A percentile compares a stretch with the other conserved stretches of the same genome.
These are phyloP conservation scores for Homolaphlyctis polyrhiza DNA, from an alignment of 371 early-diverging fungal genomes.

Conservation along the genomic window DNA sequence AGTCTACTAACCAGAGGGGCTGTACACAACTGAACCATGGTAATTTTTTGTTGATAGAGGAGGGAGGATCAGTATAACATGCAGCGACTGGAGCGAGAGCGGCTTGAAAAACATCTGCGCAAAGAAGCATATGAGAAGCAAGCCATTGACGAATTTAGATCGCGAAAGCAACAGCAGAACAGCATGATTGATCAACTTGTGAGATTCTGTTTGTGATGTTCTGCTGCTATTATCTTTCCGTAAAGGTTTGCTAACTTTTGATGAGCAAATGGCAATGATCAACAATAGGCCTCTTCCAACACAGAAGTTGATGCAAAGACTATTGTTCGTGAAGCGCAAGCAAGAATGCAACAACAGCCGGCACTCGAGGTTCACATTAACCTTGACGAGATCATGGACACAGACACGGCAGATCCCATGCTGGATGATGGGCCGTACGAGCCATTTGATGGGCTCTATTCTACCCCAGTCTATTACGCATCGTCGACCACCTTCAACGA, in stretches of 20 bases:
- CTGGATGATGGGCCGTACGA: neutral
- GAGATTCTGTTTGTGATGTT: neutral
- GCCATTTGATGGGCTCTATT: constrained; percentile 4
- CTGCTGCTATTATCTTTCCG: neutral
- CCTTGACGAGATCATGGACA: neutral
- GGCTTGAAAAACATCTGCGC: constrained; percentile 29
- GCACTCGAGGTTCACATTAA: neutral
- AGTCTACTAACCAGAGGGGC: neutral
- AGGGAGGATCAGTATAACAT: too few species aligned
- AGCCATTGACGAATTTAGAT: constrained; percentile 25
- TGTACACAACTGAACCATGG: neutral
- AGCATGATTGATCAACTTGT: constrained; percentile 32
- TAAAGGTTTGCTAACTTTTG: too few species aligned
- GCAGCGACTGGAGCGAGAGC: constrained; percentile 27
- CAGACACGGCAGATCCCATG: neutral
- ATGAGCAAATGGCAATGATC: constrained; percentile 7
- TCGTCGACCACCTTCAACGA: neutral
- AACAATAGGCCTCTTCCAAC: neutral
- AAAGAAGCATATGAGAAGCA: constrained; percentile 33
- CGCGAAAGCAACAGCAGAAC: constrained; percentile 22
- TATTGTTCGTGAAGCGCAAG: constrained; percentile 14
- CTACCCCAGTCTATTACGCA: neutral
- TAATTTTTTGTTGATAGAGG: neutral
- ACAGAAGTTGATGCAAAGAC: constrained; percentile 3
- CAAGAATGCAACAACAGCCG: constrained; percentile 3